A percentile compares a stretch with the other conserved stretches of the same genome.
Evolutionary conservation across 2,329 filamentous ascomycete species (phyloP).

Genomic region (Alternaria hordeiaustralica): DNA sequence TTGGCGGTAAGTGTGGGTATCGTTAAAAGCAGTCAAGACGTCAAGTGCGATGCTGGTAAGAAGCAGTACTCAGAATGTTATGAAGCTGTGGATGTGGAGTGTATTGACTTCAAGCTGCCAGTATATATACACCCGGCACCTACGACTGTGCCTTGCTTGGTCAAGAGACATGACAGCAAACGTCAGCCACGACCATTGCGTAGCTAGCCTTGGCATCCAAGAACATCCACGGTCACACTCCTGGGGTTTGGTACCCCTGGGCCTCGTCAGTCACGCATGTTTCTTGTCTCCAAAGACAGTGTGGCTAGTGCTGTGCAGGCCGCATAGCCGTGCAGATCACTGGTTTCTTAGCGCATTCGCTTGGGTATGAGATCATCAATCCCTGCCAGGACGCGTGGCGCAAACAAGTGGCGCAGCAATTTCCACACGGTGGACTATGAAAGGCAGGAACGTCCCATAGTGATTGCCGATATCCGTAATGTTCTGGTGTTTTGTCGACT

Average conservation of each 20-base stretch:
- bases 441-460: neutral
- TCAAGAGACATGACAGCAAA: neutral
- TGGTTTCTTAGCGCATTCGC: constrained; percentile 3
- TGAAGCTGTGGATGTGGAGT: neutral
- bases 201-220: constrained; percentile 2
- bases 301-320: constrained; percentile 11
- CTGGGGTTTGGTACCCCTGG: constrained; percentile 6
- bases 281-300: neutral
- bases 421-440: neutral
- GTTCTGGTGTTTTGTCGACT: neutral
- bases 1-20: constrained; percentile 4
- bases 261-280: constrained; percentile 11
- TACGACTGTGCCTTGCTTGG: constrained; percentile 1
- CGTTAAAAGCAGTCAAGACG: neutral
- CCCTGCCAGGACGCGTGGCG: constrained; percentile 4
- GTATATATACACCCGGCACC: constrained; percentile 4
- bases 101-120: neutral
- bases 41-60: neutral
- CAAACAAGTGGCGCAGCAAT: constrained; percentile 4
- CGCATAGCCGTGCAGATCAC: constrained; percentile 9
- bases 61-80: neutral
- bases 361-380: constrained; percentile 4
- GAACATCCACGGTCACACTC: neutral
- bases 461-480: constrained; percentile 1
- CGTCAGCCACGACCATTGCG: constrained; percentile 26